phyloP scores from a whole-genome alignment of 2,329 filamentous ascomycete species.

The Simplicillium sp. region DNA sequence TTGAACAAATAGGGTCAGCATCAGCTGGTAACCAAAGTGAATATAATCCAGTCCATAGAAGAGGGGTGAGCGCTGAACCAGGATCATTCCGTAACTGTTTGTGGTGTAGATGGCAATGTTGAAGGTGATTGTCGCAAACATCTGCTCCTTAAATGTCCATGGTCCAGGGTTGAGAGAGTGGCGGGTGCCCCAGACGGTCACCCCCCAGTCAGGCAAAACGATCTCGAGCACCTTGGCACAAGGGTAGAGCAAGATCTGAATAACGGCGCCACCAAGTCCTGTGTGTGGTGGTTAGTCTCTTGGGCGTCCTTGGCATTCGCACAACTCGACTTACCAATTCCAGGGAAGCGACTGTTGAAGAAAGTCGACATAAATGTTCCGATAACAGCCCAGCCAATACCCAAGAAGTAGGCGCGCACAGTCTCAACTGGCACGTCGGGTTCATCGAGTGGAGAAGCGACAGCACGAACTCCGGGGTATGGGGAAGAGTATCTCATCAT shows the following conservation, averaged over 20 bases:
- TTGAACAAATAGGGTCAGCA: slow-evolving; percentile 38
- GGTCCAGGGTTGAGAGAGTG: slow-evolving; percentile 41
- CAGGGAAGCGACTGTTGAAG: slow-evolving; percentile 29
- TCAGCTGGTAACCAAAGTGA: slow-evolving; percentile 34
- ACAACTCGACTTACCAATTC: slow-evolving; percentile 18
- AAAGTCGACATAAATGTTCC: slow-evolving; percentile 30
- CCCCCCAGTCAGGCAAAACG: slow-evolving; percentile 32
- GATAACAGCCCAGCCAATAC: slow-evolving; percentile 27
- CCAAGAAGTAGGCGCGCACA: slow-evolving; percentile 30
- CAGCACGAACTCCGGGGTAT: slow-evolving; percentile 31
- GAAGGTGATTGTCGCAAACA: slow-evolving; percentile 49
- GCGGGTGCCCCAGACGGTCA: slow-evolving; percentile 29
- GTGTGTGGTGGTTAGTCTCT: neutral
- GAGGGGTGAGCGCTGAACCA: slow-evolving; percentile 33
- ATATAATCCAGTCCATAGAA: slow-evolving; percentile 31
- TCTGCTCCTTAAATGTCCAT: slow-evolving; percentile 51
- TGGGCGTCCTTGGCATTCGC: neutral
- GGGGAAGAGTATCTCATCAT: slow-evolving; percentile 30
- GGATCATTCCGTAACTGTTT: slow-evolving; percentile 37
- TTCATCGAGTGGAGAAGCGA: slow-evolving; percentile 26
- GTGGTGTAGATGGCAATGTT: slow-evolving; percentile 37
- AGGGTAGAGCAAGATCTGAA: slow-evolving; percentile 37
- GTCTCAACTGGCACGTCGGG: slow-evolving; percentile 26
- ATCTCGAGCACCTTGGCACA: slow-evolving; percentile 32
- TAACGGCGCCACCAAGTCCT: slow-evolving; percentile 23